Conservation (phyloP, 306 rosid species). For the Medicago lupulina region DNA sequence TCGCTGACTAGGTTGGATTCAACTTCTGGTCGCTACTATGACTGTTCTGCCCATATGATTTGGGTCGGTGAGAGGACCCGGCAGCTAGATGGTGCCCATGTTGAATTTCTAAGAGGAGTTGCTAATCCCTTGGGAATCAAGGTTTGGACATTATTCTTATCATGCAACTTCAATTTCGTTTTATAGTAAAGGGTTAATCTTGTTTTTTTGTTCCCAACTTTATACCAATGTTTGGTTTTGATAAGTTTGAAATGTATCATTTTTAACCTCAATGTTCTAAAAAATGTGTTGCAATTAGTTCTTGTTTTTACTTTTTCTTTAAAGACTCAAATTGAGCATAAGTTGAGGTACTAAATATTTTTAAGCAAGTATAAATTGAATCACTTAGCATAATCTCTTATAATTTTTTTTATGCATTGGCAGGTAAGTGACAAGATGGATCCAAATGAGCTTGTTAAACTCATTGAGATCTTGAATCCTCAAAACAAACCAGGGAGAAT, state of each 20-base stretch:
- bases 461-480: conserved; percentile 90
- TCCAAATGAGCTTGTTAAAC: conserved; percentile 88
- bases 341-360: neutral
- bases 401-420: conserved; percentile 32
- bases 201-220: too few relatives aligned
- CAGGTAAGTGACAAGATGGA: conserved; percentile 98
- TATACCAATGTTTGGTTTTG: too few relatives aligned
- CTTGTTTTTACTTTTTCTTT: too few relatives aligned
- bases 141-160: conserved; percentile 56
- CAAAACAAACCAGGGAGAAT: conserved; percentile 96
- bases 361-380: conserved; percentile 1
- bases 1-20: conserved; percentile 96
- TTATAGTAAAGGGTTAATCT: too few relatives aligned
- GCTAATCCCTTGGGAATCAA: conserved; percentile 97
- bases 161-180: conserved; percentile 9
- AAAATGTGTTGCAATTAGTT: too few relatives aligned
- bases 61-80: conserved; percentile 98
- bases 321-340: too few relatives aligned
- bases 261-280: too few relatives aligned
- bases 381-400: conserved; percentile 13
- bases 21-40: conserved; percentile 91
- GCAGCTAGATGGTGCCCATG: conserved; percentile 97
- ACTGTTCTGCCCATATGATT: conserved; percentile 96
- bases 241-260: too few relatives aligned
- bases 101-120: conserved; percentile 91